phyloP scores from a whole-genome alignment of 306 rosid species.

The Crataegus laevigata region DNA sequence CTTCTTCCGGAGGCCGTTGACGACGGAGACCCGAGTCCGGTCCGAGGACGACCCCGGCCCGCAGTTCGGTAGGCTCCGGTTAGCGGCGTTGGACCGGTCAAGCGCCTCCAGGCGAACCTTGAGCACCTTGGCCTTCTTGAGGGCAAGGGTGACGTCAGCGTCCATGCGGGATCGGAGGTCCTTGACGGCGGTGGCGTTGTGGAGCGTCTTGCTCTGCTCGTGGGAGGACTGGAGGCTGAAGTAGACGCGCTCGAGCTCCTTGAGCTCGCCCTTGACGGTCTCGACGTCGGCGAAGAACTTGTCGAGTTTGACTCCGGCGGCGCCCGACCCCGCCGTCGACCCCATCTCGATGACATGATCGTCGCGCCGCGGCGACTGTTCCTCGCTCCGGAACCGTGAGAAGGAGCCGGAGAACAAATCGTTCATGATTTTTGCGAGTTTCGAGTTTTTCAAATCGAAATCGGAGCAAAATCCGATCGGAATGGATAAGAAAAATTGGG shows the following conservation, averaged over 20 bases:
- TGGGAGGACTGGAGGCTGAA: constrained; percentile 40
- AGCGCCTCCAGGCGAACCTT: constrained; percentile 81
- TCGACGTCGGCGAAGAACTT: constrained; percentile 79
- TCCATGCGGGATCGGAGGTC: constrained; percentile 91
- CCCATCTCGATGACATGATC: constrained; percentile 68
- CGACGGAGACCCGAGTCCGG: constrained; percentile 80
- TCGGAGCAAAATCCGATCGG: background rate
- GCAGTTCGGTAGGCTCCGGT: constrained; percentile 65
- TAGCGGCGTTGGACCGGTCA: constrained; percentile 87
- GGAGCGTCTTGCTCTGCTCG: constrained; percentile 77
- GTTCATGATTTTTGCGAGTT: constrained; percentile 36
- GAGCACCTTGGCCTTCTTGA: constrained; percentile 79
- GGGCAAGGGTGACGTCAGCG: constrained; percentile 56
- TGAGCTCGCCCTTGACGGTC: constrained; percentile 70
- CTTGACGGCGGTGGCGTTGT: constrained; percentile 68
- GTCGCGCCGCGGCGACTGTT: constrained; percentile 31
- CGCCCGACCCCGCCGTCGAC: constrained; percentile 16
- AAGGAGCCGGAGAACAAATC: constrained; percentile 75
- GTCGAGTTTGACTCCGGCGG: constrained; percentile 49
- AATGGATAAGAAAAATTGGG: background rate
- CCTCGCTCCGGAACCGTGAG: constrained; percentile 56
- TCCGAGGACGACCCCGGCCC: constrained; percentile 94
- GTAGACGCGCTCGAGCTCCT: constrained; percentile 54
- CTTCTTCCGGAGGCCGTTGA: constrained; percentile 82
- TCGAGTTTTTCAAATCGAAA: background rate